Evolutionary conservation across 2,329 filamentous ascomycete genomes (phyloP), one percentile per base, ranked within the genome.

Genomic region (Leptographium procerum): DNA sequence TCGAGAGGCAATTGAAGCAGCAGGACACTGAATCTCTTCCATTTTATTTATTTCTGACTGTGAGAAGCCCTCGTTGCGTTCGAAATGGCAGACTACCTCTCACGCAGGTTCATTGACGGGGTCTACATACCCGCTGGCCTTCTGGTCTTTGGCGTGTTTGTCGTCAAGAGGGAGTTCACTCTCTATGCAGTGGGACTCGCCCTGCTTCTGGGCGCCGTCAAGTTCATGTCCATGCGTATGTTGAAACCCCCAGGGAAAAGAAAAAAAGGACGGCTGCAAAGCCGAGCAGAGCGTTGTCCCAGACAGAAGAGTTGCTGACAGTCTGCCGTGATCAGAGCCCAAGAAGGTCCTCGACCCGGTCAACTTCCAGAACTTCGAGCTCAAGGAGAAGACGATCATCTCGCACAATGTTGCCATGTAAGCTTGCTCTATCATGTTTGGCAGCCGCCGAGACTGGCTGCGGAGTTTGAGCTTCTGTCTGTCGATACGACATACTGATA

Each of bases 371-470:
- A 83, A 95, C 60, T 96, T 96, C 70, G 86, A 89, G 71, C 86
- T 99, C 66, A 86, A 88, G 73, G 89, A 97, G 74, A 97, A 96
- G 83, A 97, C 87, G 16, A 82, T 95, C 64, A 86, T 97, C 68
- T 96, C 92, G 34, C 94, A 97, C 83, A 99, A 99, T 79, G 92
- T 95, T 61, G 91, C 92, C 73, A 96, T 99, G 88, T 91, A 75
- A 69, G 82, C 11, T 13, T n/a, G n/a, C n/a, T n/a, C n/a, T n/a
- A n/a, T n/a, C n/a, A n/a, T n/a, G n/a, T n/a, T n/a, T n/a, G n/a
- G n/a, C n/a, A n/a, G n/a, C n/a, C n/a, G n/a, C n/a, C n/a, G n/a
- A 28, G 14, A 22, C 45, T 43, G 31, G n/a, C 14, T 24, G 28
- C 19, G 7, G 40, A 19, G 7, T 16, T 7, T 19, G 7, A 6